A percentile compares a stretch with the other conserved stretches of the same genome.
phyloP scores from a whole-genome alignment of 108 stramenopile genomes.

The Cylindrotheca closterium region DNA sequence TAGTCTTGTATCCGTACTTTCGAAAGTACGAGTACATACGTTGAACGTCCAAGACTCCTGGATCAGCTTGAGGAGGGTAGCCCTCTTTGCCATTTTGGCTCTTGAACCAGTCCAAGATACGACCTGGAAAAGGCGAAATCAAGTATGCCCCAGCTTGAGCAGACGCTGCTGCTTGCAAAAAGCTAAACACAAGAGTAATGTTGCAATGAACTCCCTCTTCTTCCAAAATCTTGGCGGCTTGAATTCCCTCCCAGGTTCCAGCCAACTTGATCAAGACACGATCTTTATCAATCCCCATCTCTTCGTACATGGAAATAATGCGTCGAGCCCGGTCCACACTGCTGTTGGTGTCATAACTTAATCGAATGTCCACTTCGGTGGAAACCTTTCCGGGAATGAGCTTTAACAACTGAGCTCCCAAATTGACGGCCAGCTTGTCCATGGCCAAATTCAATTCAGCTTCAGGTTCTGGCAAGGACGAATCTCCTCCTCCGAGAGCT shows the following conservation, averaged over 20 bases:
- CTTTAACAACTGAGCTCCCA: conserved; percentile 83
- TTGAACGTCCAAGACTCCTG: conserved; percentile 85
- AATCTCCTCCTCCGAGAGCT: conserved; percentile 53
- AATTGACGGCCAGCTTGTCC: conserved; percentile 94
- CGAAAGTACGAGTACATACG: conserved; percentile 92
- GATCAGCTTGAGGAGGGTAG: conserved; percentile 81
- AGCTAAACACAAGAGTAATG: conserved; percentile 93
- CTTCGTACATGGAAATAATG: conserved; percentile 93
- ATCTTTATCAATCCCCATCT: conserved; percentile 69
- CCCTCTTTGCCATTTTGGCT: conserved; percentile 54
- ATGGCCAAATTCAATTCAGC: conserved; percentile 68
- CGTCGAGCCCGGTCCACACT: conserved; percentile 81
- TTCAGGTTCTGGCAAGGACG: conserved; percentile 38
- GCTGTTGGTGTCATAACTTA: conserved; percentile 90
- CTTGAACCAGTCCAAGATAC: conserved; percentile 96
- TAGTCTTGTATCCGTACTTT: conserved; percentile 77
- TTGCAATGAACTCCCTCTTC: conserved; percentile 94
- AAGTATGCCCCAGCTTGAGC: conserved; percentile 94
- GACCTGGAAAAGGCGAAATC: conserved; percentile 97
- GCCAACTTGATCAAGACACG: conserved; percentile 97
- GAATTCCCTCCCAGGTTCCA: conserved; percentile 98
- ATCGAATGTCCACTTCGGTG: conserved; percentile 96
- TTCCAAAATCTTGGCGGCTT: conserved; percentile 90
- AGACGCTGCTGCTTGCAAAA: conserved; percentile 93
- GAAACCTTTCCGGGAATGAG: conserved; percentile 93